phyloP scores from a whole-genome alignment of 23 red algal genomes.

The Gracilaria gracilis region DNA sequence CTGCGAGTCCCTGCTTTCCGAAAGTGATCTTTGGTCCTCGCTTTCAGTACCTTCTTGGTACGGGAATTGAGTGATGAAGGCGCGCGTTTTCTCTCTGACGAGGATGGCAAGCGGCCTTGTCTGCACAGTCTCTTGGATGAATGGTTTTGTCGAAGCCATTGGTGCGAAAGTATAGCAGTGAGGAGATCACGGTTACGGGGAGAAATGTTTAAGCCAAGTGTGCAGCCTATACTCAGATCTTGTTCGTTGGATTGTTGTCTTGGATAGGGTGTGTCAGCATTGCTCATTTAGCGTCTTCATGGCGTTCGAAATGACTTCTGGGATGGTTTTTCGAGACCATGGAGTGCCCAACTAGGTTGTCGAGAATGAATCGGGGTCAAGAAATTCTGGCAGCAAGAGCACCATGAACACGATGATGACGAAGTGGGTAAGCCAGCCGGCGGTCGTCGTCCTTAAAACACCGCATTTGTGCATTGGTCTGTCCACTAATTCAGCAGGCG shows the following conservation, averaged over 20 bases:
- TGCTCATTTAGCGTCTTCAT: constrained; percentile 18
- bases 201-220: background rate
- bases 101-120: constrained; percentile 48
- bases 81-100: constrained; percentile 64
- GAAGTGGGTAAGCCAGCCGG: too few species aligned
- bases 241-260: background rate
- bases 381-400: too few species aligned
- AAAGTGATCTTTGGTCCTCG: constrained; percentile 18
- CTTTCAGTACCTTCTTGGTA: constrained; percentile 44
- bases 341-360: background rate
- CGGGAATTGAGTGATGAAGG: constrained; percentile 58
- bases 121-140: background rate
- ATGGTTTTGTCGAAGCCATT: constrained; percentile 14
- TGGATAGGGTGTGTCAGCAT: background rate
- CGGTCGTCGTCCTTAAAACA: too few species aligned
- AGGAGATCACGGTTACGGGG: background rate
- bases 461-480: too few species aligned
- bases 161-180: background rate
- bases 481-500: too few species aligned
- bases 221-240: background rate
- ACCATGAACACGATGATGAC: too few species aligned
- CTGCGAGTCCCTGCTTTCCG: constrained; percentile 52
- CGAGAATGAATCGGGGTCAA: too few species aligned
- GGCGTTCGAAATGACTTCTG: background rate
- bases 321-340: background rate